Base-by-base conservation (phyloP, 192 early-diverging fungal genomes). In the Thamnidium elegans region DNA sequence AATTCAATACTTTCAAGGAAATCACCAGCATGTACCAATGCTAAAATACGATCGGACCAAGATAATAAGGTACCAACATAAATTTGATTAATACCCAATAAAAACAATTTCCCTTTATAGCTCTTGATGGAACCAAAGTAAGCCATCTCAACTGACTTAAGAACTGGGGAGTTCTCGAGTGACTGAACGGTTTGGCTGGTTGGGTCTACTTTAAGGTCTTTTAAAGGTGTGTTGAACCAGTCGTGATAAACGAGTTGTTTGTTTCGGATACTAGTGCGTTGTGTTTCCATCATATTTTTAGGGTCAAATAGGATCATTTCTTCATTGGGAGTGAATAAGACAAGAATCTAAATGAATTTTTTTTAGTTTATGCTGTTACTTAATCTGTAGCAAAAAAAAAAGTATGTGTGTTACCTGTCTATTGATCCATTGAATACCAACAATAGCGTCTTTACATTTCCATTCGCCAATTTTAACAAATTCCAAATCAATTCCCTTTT, bases 271-370 rank as follows among this genome's bases (percentile, higher is more conserved):
- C 70, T 79, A 17, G 70, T 72, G 10, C 72, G 58, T 51, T 86
- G 81, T 13, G 78, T 83, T 50, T 79, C 75, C 5, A 51, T 63
- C 78, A 86, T 80, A 30, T 59, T 55, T 48, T 77, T 81, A 1
- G 81, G 81, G 65, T 86, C 81, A 60, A 86, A 86, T 2, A 86
- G 71, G 17, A 86, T 70, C 58, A 86, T 78, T 9, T 81, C 80
- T 62, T 86, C 84, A 0, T 76, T 86, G 47, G 76, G 74, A 10
- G 81, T 83, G 39, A 86, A 67, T 2, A 86, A 66, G n/a, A 83
- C 63, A 10, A 86, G 63, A 30, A 86, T 79, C 84, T 86, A 69
- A 1, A 23, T 30, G 19, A 10, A 32, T 3, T 7, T 5, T 7
- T n/a, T 47, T 4, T 5, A 21, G 42, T 10, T 23, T 19, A 52